phyloP scores from a whole-genome alignment of 768 basidiomycete genomes.

The Macrocybe gigantea region DNA sequence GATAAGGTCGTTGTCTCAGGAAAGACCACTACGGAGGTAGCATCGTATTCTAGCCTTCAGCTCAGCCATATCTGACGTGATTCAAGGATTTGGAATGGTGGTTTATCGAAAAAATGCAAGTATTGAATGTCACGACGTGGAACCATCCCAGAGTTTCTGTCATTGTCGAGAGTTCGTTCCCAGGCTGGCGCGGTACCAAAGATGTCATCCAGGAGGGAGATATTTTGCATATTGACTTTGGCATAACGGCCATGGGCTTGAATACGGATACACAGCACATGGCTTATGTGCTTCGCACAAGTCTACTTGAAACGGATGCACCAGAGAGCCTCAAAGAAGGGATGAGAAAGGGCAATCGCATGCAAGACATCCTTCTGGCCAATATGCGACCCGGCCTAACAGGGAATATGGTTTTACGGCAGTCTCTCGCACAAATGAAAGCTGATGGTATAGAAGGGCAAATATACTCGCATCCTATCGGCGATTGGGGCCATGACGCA shows the following conservation, averaged over 20 bases:
- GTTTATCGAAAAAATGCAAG: slow-evolving; percentile 47
- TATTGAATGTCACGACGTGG: slow-evolving; percentile 42
- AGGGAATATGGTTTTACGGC: slow-evolving; percentile 39
- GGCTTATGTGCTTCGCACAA: slow-evolving; percentile 43
- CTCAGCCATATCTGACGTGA: too few relatives aligned
- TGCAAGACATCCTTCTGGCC: slow-evolving; percentile 44
- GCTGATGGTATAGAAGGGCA: slow-evolving; percentile 39
- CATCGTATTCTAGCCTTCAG: neutral
- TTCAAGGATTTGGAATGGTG: slow-evolving; percentile 46
- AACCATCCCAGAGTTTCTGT: slow-evolving; percentile 47
- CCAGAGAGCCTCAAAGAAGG: slow-evolving; percentile 40
- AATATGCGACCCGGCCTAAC: slow-evolving; percentile 40
- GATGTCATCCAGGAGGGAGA: slow-evolving; percentile 40
- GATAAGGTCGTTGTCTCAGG: slow-evolving; percentile 33
- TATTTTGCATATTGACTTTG: slow-evolving; percentile 50
- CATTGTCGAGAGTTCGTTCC: slow-evolving; percentile 31
- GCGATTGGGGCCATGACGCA: slow-evolving; percentile 50
- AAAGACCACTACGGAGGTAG: slow-evolving; percentile 37
- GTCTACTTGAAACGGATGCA: slow-evolving; percentile 30
- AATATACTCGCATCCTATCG: slow-evolving; percentile 49
- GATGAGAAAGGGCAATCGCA: slow-evolving; percentile 37
- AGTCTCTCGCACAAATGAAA: slow-evolving; percentile 37
- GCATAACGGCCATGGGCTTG: slow-evolving; percentile 47
- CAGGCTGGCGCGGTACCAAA: slow-evolving; percentile 35
- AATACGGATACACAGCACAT: slow-evolving; percentile 55